Evolutionary conservation across 2,329 filamentous ascomycete species (phyloP).

Genomic region (Catunica adiposa): DNA sequence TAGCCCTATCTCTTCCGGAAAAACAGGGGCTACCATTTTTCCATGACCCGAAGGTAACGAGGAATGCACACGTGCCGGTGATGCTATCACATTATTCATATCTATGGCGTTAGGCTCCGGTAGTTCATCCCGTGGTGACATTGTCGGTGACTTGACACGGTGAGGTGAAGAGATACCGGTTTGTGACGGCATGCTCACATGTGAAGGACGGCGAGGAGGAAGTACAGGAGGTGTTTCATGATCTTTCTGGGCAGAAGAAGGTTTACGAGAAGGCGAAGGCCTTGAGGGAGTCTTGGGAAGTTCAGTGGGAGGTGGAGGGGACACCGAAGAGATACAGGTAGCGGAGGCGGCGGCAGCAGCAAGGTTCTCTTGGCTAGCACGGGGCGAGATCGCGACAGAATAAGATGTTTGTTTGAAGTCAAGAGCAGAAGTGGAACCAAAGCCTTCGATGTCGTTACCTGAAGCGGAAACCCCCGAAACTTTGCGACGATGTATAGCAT

Average conservation of each 20-base stretch:
- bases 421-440: conserved; percentile 14
- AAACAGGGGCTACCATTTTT: conserved; percentile 11
- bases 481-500: conserved; percentile 8
- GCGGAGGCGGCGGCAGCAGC: background rate
- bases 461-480: background rate
- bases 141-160: background rate
- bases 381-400: conserved; percentile 8
- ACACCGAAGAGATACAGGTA: background rate
- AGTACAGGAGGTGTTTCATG: background rate
- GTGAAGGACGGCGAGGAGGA: conserved; percentile 4
- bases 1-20: conserved; percentile 10
- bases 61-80: conserved; percentile 1
- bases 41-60: background rate
- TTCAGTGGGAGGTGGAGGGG: background rate
- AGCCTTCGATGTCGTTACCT: conserved; percentile 10
- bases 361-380: conserved; percentile 9
- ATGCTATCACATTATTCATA: conserved; percentile 3
- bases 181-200: background rate
- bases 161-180: background rate
- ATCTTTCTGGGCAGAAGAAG: background rate
- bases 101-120: conserved; percentile 3
- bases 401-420: conserved; percentile 1
- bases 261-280: background rate
- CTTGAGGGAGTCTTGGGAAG: conserved; percentile 3
- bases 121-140: background rate